Evolutionary conservation across 2,329 filamentous ascomycete genomes (phyloP), one percentile per base, ranked within the genome.

Genomic region (Huntiella decipiens): DNA sequence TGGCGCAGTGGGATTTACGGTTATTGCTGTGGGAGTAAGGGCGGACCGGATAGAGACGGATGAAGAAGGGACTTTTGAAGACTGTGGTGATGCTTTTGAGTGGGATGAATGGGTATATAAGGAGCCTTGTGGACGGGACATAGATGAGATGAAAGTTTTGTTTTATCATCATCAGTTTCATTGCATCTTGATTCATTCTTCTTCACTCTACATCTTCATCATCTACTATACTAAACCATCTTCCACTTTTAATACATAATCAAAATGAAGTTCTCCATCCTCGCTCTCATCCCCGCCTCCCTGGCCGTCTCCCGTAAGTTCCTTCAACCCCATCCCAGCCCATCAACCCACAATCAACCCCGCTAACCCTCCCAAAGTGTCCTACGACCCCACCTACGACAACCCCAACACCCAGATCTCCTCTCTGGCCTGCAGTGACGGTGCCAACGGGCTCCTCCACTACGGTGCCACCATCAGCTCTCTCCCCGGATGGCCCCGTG

Each of bases 311-410:
- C 56, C 41, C 59, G 61, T 62, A 53, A 43, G 54, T 53, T 8
- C 12, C 7, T 44, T 53, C 51, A 2, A 16, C 13, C 15, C 10
- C 17, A 43, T 16, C 17, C 38, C 32, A 33, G 22, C 11, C 13
- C 28, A 32, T 19, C 10, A 33, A 13, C 16, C 11, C 2, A 6
- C 31, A 35, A 22, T 15, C 40, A 11, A 19, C 17, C 17, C 17
- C 17, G 4, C 40, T 43, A 38, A 12, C 31, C 5, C 56, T 15
- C 38, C 31, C 4, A 56, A 15, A 59, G 79, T 86, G 56, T 79
- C 77, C 52, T 88, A 78, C 61, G 82, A 87, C 62, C 62, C 64
- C 15, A 74, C 70, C 56, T 91, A 83, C 63, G 82, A 87, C 56
- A 63, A 78, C 51, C 58, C 58, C 39, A 53, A 53, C 50, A 70